Base-by-base conservation (phyloP, 2,329 filamentous ascomycete genomes). In the Massarina eburnea region DNA sequence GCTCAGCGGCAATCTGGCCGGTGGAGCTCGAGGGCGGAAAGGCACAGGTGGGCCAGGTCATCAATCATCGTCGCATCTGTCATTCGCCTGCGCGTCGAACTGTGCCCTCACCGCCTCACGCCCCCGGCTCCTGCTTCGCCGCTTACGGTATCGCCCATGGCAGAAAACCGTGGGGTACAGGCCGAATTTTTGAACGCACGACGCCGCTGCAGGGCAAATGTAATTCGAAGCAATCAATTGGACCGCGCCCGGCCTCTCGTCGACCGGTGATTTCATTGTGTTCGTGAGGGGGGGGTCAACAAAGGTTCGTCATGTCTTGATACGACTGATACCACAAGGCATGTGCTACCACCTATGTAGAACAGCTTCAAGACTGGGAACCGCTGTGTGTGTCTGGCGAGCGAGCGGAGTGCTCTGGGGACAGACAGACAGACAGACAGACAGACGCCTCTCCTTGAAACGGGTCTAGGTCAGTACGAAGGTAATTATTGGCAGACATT, bases 91-190 rank as follows among this genome's bases (percentile, higher is more conserved):
- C 40, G 46, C 51, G 49, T 45, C 46, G 46, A 53, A 51, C 54
- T 14, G 50, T 40, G 39, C 49, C 39, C 54, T 55, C 53, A 62
- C 64, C 58, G 18, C 38, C 46, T 52, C 41, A 45, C 48, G 46
- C 42, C 44, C 51, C 49, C 39, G 43, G 46, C n/a, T 49, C 57
- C 50, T 46, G 52, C 54, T 37, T 49, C 26, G 46, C 52, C 43
- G 51, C 47, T 54, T 58, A 48, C 48, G 53, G 62, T 56, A 58
- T 64, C 58, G 53, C 39, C 7, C 46, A 14, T 46, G 61, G 63
- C 64, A 67, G 63, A 61, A 66, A 61, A 58, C 61, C 65, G 65
- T 68, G 66, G 65, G 66, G 65, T 67, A 68, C 14, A 38, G 55
- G 54, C 52, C 53, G 61, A 61, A 58, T 62, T 62, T 59, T 54